Conservation (phyloP, 1,284 basidiomycete genomes). For the Pseudozyma sp. region DNA sequence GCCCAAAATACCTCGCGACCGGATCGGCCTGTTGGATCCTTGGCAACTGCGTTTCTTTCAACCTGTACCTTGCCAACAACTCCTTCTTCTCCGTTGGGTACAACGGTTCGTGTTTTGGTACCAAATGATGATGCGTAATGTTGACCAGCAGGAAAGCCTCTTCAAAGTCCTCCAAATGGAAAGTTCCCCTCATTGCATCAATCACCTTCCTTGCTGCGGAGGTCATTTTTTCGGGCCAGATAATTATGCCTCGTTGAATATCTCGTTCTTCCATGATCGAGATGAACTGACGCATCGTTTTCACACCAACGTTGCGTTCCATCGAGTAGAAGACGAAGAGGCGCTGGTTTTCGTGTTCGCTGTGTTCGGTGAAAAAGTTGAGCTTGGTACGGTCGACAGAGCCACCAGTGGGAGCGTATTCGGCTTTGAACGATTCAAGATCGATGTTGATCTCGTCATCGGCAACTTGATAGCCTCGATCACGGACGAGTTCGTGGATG, state of each 20-base stretch:
- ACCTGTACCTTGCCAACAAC: constrained; percentile 89
- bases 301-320: constrained; percentile 66
- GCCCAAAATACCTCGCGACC: constrained; percentile 96
- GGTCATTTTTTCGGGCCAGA: constrained; percentile 96
- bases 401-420: constrained; percentile 71
- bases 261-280: constrained; percentile 73
- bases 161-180: constrained; percentile 93
- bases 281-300: constrained; percentile 68
- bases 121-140: constrained; percentile 91
- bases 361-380: constrained; percentile 65
- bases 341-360: constrained; percentile 75
- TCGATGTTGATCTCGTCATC: constrained; percentile 91
- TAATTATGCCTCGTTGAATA: constrained; percentile 91
- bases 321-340: constrained; percentile 89
- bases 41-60: constrained; percentile 97
- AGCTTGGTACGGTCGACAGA: constrained; percentile 63
- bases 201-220: constrained; percentile 86
- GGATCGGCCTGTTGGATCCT: constrained; percentile 96
- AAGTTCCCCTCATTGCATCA: constrained; percentile 74
- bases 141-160: constrained; percentile 97
- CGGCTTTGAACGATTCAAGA: constrained; percentile 76
- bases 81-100: constrained; percentile 86
- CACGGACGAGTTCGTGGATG: constrained; percentile 94
- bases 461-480: constrained; percentile 84
- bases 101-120: constrained; percentile 92